Conservation (phyloP, 192 early-diverging fungal genomes). For the Podila verticillata region DNA sequence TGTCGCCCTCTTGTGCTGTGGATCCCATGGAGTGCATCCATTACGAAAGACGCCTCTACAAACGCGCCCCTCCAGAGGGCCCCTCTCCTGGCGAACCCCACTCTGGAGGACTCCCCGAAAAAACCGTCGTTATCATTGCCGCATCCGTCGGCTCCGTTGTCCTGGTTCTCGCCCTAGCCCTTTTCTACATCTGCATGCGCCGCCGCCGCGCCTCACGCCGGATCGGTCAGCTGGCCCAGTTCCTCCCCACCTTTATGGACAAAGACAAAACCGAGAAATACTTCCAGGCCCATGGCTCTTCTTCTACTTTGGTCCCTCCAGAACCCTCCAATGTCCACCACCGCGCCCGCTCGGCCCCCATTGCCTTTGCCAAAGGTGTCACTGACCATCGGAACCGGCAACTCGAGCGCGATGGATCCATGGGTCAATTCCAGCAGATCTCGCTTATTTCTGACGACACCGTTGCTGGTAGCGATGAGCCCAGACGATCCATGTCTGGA, state of each 20-base stretch:
- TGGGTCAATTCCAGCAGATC: slow-evolving; percentile 51
- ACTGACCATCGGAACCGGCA: slow-evolving; percentile 34
- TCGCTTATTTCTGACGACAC: slow-evolving; percentile 33
- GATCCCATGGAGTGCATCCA: slow-evolving; percentile 41
- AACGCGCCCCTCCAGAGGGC: slow-evolving; percentile 29
- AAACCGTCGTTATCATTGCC: slow-evolving; percentile 13
- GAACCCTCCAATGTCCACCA: slow-evolving; percentile 34
- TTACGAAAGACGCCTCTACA: slow-evolving; percentile 15
- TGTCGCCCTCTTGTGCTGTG: slow-evolving; percentile 30
- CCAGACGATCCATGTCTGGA: slow-evolving; percentile 10
- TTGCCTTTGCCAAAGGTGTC: slow-evolving; percentile 38
- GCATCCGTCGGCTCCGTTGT: slow-evolving; percentile 18
- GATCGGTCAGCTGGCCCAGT: slow-evolving; percentile 38
- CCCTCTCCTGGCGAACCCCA: background rate
- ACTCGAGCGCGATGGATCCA: slow-evolving; percentile 34
- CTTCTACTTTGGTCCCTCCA: slow-evolving; percentile 17
- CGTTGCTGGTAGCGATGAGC: slow-evolving; percentile 8
- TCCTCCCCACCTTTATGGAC: slow-evolving; percentile 51
- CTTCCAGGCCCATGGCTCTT: slow-evolving; percentile 25
- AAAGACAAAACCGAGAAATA: slow-evolving; percentile 47
- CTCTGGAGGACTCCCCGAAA: background rate
- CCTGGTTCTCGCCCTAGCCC: slow-evolving; percentile 16
- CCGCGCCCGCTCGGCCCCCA: slow-evolving; percentile 29
- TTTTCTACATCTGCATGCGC: slow-evolving; percentile 44
- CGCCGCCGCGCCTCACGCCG: slow-evolving; percentile 33